Evolutionary conservation across 1,284 basidiomycete genomes (phyloP), one percentile per base, ranked within the genome.

Genomic region (Omphalotus olearius): DNA sequence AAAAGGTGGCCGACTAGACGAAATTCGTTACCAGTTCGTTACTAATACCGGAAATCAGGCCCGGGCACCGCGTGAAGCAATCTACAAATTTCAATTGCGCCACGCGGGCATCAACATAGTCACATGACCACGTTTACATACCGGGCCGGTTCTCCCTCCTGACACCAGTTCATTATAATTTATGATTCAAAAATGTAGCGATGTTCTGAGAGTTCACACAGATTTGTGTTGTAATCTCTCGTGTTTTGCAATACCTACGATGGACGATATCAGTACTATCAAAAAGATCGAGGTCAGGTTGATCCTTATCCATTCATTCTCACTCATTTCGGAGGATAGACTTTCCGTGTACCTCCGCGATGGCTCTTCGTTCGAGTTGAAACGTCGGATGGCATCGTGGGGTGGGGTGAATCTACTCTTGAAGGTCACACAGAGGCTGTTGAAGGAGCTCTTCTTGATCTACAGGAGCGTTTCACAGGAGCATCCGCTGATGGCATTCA

Each of bases 331-430:
- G 25, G 6, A 13, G 35, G 45, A 3, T 18, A 82, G 78, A 67
- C 72, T 46, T 91, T 91, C 66, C 81, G 85, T 54, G 71, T 90
- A 14, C 82, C 83, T 23, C 86, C 87, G 0, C 75, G 85, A 54
- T 90, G 88, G 88, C 70, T 91, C 11, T 88, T 91, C 59, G 82
- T 90, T 20, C 78, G 85, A 4, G 76, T 90, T 16, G 82, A 85
- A 61, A 89, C 85, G 0, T 73, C 75, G 6, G 78, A 82, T 45
- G 85, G 83, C 1, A 69, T 83, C 30, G 75, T 89, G 23, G 88
- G 88, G 25, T 91, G 88, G 81, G 82, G 80, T 6, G 82, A 83
- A 66, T 78, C 70, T 30, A 83, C 82, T 0, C 72, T 85, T 13
- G 82, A 85, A 65, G 83, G 84, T 6, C 83, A 90, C 60, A 86